phyloP scores from a whole-genome alignment of 192 early-diverging fungal genomes.

The Backusella mclennaniae region DNA sequence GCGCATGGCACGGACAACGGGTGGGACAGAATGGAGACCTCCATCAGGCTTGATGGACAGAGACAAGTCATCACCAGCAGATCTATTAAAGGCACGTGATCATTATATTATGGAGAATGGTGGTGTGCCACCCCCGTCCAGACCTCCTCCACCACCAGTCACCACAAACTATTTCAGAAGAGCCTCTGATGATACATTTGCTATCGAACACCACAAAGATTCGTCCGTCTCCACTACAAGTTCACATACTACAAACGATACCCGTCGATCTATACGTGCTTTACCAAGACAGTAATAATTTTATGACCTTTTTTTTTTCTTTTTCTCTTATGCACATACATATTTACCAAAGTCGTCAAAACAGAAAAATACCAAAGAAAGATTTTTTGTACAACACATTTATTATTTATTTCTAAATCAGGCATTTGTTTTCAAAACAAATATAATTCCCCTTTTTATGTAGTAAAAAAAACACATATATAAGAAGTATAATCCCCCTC shows the following conservation, averaged over 20 bases:
- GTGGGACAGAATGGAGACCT: constrained; percentile 17
- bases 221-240: background rate
- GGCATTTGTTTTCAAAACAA: constrained; percentile 7
- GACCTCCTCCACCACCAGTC: background rate
- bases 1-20: constrained; percentile 21
- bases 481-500: background rate
- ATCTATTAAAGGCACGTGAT: constrained; percentile 3
- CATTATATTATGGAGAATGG: constrained; percentile 11
- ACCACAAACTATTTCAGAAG: background rate
- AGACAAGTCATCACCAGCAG: background rate
- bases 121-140: background rate
- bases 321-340: background rate
- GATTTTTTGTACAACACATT: background rate
- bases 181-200: background rate
- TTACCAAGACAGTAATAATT: background rate
- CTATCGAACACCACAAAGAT: background rate
- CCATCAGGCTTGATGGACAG: constrained; percentile 20
- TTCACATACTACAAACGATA: background rate
- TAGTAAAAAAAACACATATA: background rate
- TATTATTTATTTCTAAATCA: constrained; percentile 1
- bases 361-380: background rate
- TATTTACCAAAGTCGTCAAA: background rate
- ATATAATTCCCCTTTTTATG: background rate
- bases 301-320: background rate
- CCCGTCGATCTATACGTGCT: background rate